These are phyloP conservation scores for Paraconiothyrium brasiliense DNA, from an alignment of 2,329 filamentous ascomycete genomes.

Conservation along the genomic window DNA sequence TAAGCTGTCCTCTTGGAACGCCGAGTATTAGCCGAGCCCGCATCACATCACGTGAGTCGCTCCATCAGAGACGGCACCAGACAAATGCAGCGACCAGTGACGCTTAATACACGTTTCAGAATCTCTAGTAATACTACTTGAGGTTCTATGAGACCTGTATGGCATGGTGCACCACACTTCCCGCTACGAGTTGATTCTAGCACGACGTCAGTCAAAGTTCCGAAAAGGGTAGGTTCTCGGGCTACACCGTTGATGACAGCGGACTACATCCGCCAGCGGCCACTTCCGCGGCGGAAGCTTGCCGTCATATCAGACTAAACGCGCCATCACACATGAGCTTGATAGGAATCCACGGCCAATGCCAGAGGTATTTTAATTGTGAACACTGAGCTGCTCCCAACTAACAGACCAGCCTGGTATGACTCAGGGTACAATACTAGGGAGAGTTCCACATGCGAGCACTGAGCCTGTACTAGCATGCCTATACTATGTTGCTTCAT, in stretches of 20 bases:
- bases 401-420: background rate
- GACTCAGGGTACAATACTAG: background rate
- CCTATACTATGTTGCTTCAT: background rate
- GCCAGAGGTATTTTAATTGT: background rate
- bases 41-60: background rate
- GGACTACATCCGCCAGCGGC: background rate
- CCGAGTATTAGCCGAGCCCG: slow-evolving; percentile 10
- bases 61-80: no score
- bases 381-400: no score
- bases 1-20: slow-evolving; percentile 33
- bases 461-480: background rate
- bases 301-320: background rate
- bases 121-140: background rate
- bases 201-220: background rate
- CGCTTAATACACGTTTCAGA: no score
- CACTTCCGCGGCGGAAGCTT: background rate
- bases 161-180: background rate
- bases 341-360: background rate
- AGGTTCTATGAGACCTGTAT: background rate
- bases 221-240: background rate
- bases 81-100: no score
- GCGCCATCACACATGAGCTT: background rate
- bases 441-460: background rate
- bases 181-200: background rate
- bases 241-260: background rate